A percentile compares a stretch with the other conserved stretches of the same genome.
These are phyloP conservation scores for Fusarium praegraminearum DNA, from an alignment of 2,329 filamentous ascomycete genomes.

Conservation along the genomic window DNA sequence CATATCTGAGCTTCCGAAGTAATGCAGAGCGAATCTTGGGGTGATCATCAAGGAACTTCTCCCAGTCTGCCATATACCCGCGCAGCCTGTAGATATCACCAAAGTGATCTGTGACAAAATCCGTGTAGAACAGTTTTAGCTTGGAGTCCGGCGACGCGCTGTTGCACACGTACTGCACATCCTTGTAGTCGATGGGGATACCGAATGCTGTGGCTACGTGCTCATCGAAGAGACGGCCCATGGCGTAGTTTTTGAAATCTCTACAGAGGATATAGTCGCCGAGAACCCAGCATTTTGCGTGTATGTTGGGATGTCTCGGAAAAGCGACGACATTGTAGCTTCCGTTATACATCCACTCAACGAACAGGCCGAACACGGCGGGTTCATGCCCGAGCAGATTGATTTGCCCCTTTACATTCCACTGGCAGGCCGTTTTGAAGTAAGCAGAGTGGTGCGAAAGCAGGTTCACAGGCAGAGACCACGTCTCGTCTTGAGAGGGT, in stretches of 20 bases:
- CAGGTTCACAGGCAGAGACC: neutral
- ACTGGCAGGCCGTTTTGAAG: neutral
- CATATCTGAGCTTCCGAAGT: neutral
- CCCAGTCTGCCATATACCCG: neutral
- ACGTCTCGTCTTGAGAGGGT: neutral
- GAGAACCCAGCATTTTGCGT: constrained; percentile 1
- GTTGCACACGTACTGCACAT: neutral
- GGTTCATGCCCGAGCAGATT: neutral
- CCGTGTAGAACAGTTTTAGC: neutral
- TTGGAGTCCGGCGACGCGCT: neutral
- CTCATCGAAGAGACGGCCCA: neutral
- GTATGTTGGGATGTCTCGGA: neutral
- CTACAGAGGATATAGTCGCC: neutral
- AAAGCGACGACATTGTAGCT: fast-evolving
- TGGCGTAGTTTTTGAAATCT: neutral
- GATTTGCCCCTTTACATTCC: neutral
- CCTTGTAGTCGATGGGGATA: neutral
- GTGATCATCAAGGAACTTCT: neutral
- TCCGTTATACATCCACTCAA: constrained; percentile 6
- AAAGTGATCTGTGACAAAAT: neutral
- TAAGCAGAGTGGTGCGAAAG: neutral
- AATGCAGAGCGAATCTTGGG: neutral
- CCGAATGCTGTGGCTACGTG: neutral
- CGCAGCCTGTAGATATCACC: neutral
- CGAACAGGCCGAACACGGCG: neutral